phyloP scores from a whole-genome alignment of 306 rosid species.

The Medicago truncatula region MtrunA17r5.0-ANR NC_053049.1:5373501-5374000 shows the following conservation, averaged over 20 bases:
- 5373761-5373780: conserved; percentile 70
- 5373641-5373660: conserved; percentile 99
- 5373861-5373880: conserved; percentile 30
- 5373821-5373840: background rate
- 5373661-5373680: conserved; percentile 95
- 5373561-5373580: conserved; percentile 43
- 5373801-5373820: conserved; percentile 63
- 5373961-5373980: no score
- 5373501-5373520: conserved; percentile 77
- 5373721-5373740: conserved; percentile 98
- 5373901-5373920: conserved; percentile 1
- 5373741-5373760: conserved; percentile 83
- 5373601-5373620: background rate
- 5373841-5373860: background rate
- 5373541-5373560: conserved; percentile 98
- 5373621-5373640: conserved; percentile 68
- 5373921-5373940: conserved; percentile 1
- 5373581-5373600: background rate
- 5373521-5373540: conserved; percentile 88
- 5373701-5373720: conserved; percentile 93
- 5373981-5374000: no score
- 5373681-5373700: conserved; percentile 96
- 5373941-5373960: no score
- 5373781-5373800: conserved; percentile 73
- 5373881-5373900: conserved; percentile 4